phyloP scores from a whole-genome alignment of 208 protist genomes.

The Acanthamoeba triangularis region DNA sequence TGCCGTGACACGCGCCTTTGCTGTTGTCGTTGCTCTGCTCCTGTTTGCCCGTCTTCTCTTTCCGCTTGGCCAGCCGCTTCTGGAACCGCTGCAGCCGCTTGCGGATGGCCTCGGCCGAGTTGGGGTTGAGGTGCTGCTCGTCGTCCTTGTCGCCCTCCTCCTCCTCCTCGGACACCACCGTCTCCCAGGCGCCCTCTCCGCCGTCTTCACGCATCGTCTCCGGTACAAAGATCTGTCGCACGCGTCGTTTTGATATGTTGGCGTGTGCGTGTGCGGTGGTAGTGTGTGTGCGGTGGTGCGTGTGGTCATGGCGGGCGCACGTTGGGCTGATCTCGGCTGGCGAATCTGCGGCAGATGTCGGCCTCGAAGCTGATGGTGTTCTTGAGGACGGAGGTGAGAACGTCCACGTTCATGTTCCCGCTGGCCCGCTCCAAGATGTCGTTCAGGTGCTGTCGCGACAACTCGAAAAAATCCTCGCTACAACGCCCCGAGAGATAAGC shows the following conservation, averaged over 20 bases:
- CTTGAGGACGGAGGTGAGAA: slow-evolving; percentile 94
- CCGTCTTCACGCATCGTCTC: slow-evolving; percentile 60
- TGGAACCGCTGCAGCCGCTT: slow-evolving; percentile 50
- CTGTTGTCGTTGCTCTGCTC: background rate
- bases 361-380: slow-evolving; percentile 96
- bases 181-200: background rate
- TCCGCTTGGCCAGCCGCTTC: background rate
- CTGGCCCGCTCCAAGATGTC: slow-evolving; percentile 83
- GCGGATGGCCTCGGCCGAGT: slow-evolving; percentile 40
- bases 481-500: background rate
- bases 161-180: background rate
- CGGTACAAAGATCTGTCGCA: background rate
- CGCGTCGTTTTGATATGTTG: slow-evolving; percentile 86
- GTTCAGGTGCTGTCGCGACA: slow-evolving; percentile 60
- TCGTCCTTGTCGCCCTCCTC: background rate
- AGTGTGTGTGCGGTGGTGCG: too few relatives aligned
- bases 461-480: slow-evolving; percentile 19
- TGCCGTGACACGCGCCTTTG: background rate
- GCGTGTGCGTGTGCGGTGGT: slow-evolving; percentile 89
- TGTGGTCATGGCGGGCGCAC: too few relatives aligned
- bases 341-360: slow-evolving; percentile 93
- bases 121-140: slow-evolving; percentile 50
- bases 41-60: slow-evolving; percentile 62
- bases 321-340: slow-evolving; percentile 83
- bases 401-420: slow-evolving; percentile 92